Percentiles rank a stretch among this genome's conserved stretches.
Conservation (phyloP, 2,329 filamentous ascomycete species). For the Dothiorella sarmentorum region DNA sequence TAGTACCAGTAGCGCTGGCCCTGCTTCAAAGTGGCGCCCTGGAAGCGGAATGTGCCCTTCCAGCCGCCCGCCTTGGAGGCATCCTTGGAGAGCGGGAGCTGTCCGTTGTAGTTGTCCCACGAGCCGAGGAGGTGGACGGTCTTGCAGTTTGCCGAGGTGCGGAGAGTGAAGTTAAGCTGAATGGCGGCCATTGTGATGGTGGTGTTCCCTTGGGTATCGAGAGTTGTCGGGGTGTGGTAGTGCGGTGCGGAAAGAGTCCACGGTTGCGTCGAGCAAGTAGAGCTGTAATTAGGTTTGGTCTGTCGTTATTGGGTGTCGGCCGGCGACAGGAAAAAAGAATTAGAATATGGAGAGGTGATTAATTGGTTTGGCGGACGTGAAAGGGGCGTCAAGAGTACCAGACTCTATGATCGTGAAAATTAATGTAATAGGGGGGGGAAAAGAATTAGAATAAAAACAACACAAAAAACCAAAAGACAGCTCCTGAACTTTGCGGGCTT, state of each 20-base stretch:
- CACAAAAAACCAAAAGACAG: conserved; percentile 44
- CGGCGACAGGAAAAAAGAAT: conserved; percentile 41
- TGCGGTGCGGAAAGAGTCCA: conserved; percentile 20
- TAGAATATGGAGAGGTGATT: conserved; percentile 26
- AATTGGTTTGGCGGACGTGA: conserved; percentile 22
- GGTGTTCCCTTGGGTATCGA: conserved; percentile 24
- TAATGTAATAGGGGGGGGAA: conserved; percentile 8
- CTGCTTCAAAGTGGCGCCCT: conserved; percentile 77
- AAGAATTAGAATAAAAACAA: conserved; percentile 32
- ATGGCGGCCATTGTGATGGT: conserved; percentile 70
- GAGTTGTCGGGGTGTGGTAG: conserved; percentile 21
- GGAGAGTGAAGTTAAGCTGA: conserved; percentile 93
- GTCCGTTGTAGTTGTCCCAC: conserved; percentile 95
- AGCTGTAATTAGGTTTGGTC: conserved; percentile 18
- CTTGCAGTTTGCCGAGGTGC: conserved; percentile 94
- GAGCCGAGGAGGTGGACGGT: conserved; percentile 95
- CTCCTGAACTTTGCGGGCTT: conserved; percentile 51
- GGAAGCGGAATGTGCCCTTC: conserved; percentile 96
- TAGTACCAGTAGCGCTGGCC: conserved; percentile 99
- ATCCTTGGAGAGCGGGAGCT: conserved; percentile 92
- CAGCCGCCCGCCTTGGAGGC: conserved; percentile 85
- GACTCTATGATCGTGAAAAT: conserved; percentile 19
- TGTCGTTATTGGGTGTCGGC: conserved; percentile 30
- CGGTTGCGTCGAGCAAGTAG: conserved; percentile 20
- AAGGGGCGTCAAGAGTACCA: conserved; percentile 23